Conservation (phyloP, 2,329 filamentous ascomycete species). For the Zymoseptoria crescenta region DNA sequence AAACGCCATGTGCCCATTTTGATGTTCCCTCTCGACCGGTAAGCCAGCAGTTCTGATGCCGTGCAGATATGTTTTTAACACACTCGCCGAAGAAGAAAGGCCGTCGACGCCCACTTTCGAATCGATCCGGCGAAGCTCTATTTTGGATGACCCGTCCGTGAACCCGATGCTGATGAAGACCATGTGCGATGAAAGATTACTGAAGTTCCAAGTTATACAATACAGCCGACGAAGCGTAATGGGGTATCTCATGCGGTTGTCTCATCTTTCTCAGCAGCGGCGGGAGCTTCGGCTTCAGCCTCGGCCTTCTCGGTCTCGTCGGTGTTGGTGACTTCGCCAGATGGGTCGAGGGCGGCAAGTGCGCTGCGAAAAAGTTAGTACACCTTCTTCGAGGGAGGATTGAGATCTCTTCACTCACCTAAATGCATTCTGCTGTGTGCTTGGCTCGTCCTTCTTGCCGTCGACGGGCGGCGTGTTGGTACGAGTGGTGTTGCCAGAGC, state of each 20-base stretch:
- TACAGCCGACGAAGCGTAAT: slow-evolving; percentile 20
- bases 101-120: neutral
- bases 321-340: slow-evolving; percentile 37
- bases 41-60: neutral
- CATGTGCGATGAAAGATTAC: neutral
- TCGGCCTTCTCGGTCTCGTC: slow-evolving; percentile 55
- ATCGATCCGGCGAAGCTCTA: neutral
- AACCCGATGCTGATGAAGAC: neutral
- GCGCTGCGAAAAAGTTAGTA: slow-evolving; percentile 37
- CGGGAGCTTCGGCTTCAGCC: slow-evolving; percentile 27
- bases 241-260: slow-evolving; percentile 24
- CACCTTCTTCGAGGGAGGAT: slow-evolving; percentile 15
- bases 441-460: slow-evolving; percentile 55
- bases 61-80: neutral
- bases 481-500: slow-evolving; percentile 77
- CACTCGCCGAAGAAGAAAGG: neutral
- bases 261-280: slow-evolving; percentile 23
- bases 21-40: neutral
- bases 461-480: slow-evolving; percentile 74
- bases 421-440: slow-evolving; percentile 76
- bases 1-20: neutral
- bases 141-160: neutral
- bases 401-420: slow-evolving; percentile 57
- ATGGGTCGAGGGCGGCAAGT: slow-evolving; percentile 48
- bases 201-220: slow-evolving; percentile 15